Conservation (phyloP, 495 filamentous ascomycete species). For the Penicillium dipodomyicola region DNA sequence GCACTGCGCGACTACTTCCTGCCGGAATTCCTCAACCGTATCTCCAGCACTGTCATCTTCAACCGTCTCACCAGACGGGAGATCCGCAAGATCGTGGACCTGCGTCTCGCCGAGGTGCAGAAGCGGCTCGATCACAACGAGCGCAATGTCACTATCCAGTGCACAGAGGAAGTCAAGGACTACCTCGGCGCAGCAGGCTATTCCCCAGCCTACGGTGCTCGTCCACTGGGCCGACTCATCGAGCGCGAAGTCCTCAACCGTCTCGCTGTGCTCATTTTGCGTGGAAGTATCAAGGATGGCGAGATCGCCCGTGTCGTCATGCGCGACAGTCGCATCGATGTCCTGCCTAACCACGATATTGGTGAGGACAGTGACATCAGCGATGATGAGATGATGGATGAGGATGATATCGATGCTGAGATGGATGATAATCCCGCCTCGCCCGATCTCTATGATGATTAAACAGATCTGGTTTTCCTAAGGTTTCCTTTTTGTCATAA, state of each 20-base stretch:
- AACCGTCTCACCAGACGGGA: conserved; percentile 86
- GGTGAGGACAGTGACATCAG: conserved; percentile 48
- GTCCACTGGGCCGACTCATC: conserved; percentile 82
- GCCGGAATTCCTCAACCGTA: conserved; percentile 96
- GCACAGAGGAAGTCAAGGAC: conserved; percentile 79
- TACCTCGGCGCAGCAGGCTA: conserved; percentile 88
- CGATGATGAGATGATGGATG: conserved; percentile 69
- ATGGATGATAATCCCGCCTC: conserved; percentile 60
- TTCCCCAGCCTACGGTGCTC: conserved; percentile 88
- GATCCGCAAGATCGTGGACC: conserved; percentile 93
- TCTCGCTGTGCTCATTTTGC: conserved; percentile 82
- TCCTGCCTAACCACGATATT: conserved; percentile 78
- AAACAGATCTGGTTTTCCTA: conserved; percentile 15
- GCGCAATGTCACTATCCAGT: conserved; percentile 74
- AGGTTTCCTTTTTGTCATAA: not conserved
- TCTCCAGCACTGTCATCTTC: conserved; percentile 94
- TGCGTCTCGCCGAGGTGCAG: conserved; percentile 87
- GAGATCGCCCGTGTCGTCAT: conserved; percentile 78
- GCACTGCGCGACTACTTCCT: conserved; percentile 92
- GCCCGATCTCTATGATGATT: conserved; percentile 72
- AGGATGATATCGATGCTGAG: conserved; percentile 66
- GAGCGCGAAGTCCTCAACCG: conserved; percentile 96
- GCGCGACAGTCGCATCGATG: conserved; percentile 69
- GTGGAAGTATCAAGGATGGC: conserved; percentile 79
- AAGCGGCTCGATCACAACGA: conserved; percentile 76